phyloP scores from a whole-genome alignment of 2,329 filamentous ascomycete species.

The Lojkania enalia region DNA sequence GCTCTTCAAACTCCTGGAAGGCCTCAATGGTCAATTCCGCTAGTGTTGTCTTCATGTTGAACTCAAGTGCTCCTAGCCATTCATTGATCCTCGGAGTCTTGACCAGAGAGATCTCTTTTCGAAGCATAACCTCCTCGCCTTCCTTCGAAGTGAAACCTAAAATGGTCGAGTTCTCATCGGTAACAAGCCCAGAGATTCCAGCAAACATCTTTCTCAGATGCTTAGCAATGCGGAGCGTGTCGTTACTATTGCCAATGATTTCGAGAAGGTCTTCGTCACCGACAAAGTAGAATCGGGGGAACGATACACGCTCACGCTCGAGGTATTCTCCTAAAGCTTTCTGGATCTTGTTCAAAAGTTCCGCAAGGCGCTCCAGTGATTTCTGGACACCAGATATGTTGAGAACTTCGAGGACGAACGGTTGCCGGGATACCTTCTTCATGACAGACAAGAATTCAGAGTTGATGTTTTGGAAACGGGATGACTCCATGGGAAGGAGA shows the following conservation, averaged over 20 bases:
- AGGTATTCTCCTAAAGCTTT: constrained; percentile 98
- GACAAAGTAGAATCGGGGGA: constrained; percentile 99
- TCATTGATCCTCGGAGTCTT: constrained; percentile 98
- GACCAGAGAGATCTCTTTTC: constrained; percentile 86
- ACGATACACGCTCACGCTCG: constrained; percentile 94
- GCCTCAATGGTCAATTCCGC: constrained; percentile 89
- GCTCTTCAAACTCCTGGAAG: constrained; percentile 75
- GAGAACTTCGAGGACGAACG: constrained; percentile 92
- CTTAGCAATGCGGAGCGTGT: constrained; percentile 93
- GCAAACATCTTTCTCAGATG: constrained; percentile 99
- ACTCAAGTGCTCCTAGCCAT: constrained; percentile 92
- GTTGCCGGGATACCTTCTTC: constrained; percentile 98
- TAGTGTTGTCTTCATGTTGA: constrained; percentile 90
- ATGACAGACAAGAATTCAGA: constrained; percentile 98
- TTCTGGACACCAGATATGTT: constrained; percentile 96
- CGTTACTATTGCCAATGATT: constrained; percentile 99
- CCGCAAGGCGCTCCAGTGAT: constrained; percentile 91
- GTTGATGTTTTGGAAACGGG: constrained; percentile 98
- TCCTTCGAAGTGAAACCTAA: constrained; percentile 94
- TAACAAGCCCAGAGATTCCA: constrained; percentile 83
- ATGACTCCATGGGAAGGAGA: constrained; percentile 91
- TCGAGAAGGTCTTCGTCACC: constrained; percentile 97
- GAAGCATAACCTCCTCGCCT: constrained; percentile 82
- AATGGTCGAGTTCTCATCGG: constrained; percentile 89
- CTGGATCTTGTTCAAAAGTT: constrained; percentile 97